Percentiles rank a stretch among this genome's conserved stretches.
phyloP scores from a whole-genome alignment of 169 alveolate genomes.

The Plasmodium fragile region DNA sequence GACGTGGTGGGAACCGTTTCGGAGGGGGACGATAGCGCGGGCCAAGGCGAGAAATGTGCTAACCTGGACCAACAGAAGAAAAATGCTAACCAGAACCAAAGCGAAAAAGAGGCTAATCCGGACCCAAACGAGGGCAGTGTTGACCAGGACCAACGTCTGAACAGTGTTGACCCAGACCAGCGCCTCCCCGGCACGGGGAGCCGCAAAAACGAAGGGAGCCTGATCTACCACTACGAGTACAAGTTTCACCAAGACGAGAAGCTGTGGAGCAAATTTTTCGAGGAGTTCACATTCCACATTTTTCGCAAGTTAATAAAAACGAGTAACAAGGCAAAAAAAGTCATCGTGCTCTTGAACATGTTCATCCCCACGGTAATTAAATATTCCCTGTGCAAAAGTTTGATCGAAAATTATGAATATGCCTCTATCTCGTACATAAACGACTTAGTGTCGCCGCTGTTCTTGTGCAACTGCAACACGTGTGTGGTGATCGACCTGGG shows the following conservation, averaged over 20 bases:
- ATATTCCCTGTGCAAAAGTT: constrained; percentile 70
- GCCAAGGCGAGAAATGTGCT: not conserved
- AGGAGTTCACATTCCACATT: constrained; percentile 37
- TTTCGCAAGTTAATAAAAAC: constrained; percentile 46
- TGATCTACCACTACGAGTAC: constrained; percentile 69
- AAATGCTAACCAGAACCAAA: not conserved
- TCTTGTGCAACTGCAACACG: constrained; percentile 61
- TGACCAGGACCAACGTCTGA: not conserved
- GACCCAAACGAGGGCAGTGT: not conserved
- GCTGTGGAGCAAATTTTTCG: constrained; percentile 64
- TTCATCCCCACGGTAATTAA: constrained; percentile 61
- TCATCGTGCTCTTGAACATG: constrained; percentile 63
- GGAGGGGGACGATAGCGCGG: not conserved
- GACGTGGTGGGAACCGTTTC: constrained; percentile 6
- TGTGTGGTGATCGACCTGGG: constrained; percentile 71
- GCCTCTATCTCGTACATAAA: constrained; percentile 60
- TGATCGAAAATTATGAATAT: constrained; percentile 42
- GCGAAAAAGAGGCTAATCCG: not conserved
- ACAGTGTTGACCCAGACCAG: not conserved
- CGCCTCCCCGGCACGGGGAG: not conserved
- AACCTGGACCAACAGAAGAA: not conserved
- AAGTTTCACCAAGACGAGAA: constrained; percentile 41
- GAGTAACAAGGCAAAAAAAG: constrained; percentile 51
- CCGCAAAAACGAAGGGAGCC: not conserved
- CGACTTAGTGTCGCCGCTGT: constrained; percentile 68